Percentiles rank a stretch among this genome's conserved stretches.
Evolutionary conservation across 305 asterid species (phyloP).

Genomic region (Withania somnifera): DNA sequence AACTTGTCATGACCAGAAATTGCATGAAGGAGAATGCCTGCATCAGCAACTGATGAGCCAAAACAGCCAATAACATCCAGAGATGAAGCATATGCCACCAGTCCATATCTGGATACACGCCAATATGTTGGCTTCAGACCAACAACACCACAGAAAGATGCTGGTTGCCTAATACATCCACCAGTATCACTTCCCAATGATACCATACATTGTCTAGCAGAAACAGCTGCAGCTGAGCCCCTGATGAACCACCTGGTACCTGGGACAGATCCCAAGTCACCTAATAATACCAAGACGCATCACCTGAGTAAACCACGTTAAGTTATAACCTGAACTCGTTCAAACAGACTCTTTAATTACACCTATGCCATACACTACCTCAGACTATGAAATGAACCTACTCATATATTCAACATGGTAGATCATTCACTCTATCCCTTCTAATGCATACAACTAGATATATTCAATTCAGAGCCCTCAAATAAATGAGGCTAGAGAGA

Average conservation of each 20-base stretch:
- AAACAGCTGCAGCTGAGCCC: conserved; percentile 98
- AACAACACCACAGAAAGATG: conserved; percentile 92
- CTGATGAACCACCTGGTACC: conserved; percentile 98
- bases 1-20: conserved; percentile 78
- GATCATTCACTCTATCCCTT: no score
- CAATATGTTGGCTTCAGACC: conserved; percentile 97
- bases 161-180: conserved; percentile 97
- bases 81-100: conserved; percentile 93
- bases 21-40: conserved; percentile 67
- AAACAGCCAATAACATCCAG: conserved; percentile 95
- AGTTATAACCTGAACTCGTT: conserved; percentile 29
- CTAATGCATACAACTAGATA: no score
- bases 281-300: conserved; percentile 63
- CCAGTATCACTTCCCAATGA: conserved; percentile 97
- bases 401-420: no score
- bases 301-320: conserved; percentile 62
- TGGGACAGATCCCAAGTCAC: conserved; percentile 97
- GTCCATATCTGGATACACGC: conserved; percentile 93
- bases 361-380: not conserved
- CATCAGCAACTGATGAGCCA: conserved; percentile 91
- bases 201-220: conserved; percentile 92
- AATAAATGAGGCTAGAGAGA: not conserved
- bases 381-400: not conserved
- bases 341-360: not conserved
- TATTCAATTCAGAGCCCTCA: not conserved